These are phyloP conservation scores for Solanum aculeatissimum DNA, from an alignment of 305 asterid species.

Conservation along the genomic window DNA sequence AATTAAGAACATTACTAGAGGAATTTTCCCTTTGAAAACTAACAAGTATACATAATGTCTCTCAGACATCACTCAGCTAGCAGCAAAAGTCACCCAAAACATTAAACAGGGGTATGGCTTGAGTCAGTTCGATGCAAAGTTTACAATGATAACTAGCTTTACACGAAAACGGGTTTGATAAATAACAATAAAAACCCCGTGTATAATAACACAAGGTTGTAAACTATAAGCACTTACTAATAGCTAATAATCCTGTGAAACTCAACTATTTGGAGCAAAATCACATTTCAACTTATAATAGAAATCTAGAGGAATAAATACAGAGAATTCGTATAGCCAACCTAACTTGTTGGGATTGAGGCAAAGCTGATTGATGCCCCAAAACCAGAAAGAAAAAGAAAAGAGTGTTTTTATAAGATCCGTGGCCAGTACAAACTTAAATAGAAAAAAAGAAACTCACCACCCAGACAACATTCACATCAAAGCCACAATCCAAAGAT, in stretches of 20 bases:
- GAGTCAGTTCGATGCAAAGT: neutral
- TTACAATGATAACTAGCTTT: neutral
- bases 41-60: neutral
- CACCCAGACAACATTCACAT: conserved; percentile 13
- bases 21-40: neutral
- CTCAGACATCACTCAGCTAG: neutral
- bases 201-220: neutral
- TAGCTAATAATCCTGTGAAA: neutral
- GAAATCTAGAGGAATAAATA: neutral
- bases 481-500: conserved; percentile 19
- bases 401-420: neutral
- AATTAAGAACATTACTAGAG: neutral
- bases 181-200: neutral
- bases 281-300: neutral
- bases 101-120: neutral
- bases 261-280: neutral
- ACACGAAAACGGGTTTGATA: neutral
- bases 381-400: neutral
- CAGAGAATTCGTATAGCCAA: neutral
- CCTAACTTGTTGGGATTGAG: neutral
- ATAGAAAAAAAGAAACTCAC: conserved; percentile 8
- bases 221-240: neutral
- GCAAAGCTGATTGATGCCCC: neutral
- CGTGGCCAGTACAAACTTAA: neutral
- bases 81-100: neutral